Conservation (phyloP, 1,139 yeast genomes). For the Pichia sp. region DNA sequence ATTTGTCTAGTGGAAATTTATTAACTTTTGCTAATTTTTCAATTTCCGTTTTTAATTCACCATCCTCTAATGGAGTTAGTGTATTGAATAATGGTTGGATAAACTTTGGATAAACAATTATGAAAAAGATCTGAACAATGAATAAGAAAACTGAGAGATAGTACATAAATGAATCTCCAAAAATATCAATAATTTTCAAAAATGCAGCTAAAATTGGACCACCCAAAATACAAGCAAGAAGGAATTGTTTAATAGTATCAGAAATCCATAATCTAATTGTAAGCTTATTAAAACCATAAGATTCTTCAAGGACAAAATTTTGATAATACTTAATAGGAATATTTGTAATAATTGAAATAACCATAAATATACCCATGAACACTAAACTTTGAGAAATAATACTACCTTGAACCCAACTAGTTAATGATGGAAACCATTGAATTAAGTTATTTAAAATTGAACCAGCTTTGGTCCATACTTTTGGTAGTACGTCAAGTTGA, state of each 20-base stretch:
- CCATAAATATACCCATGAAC: constrained; percentile 47
- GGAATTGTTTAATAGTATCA: constrained; percentile 59
- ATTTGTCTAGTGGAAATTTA: constrained; percentile 77
- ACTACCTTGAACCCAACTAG: constrained; percentile 12
- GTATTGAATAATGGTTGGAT: constrained; percentile 92
- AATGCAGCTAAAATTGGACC: constrained; percentile 70
- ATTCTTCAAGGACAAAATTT: constrained; percentile 85
- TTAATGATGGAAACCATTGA: constrained; percentile 4
- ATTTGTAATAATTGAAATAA: constrained; percentile 45
- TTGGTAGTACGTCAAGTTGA: constrained; percentile 60
- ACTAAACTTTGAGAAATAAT: constrained; percentile 17
- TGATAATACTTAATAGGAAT: constrained; percentile 70
- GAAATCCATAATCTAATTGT: constrained; percentile 65
- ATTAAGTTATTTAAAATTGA: constrained; percentile 20
- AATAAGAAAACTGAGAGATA: constrained; percentile 72
- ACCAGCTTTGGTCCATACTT: constrained; percentile 52
- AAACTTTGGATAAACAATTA: constrained; percentile 68
- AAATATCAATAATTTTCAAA: constrained; percentile 72
- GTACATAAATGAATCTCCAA: constrained; percentile 73
- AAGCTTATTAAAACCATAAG: constrained; percentile 85
- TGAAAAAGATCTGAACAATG: constrained; percentile 62
- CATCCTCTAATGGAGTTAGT: constrained; percentile 83
- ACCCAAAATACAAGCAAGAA: constrained; percentile 53
- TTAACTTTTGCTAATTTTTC: constrained; percentile 71
- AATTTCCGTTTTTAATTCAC: constrained; percentile 76